Evolutionary conservation across 2,329 filamentous ascomycete species (phyloP), one percentile per base, ranked within the genome.

Genomic region (Pseudogymnoascus sp.): DNA sequence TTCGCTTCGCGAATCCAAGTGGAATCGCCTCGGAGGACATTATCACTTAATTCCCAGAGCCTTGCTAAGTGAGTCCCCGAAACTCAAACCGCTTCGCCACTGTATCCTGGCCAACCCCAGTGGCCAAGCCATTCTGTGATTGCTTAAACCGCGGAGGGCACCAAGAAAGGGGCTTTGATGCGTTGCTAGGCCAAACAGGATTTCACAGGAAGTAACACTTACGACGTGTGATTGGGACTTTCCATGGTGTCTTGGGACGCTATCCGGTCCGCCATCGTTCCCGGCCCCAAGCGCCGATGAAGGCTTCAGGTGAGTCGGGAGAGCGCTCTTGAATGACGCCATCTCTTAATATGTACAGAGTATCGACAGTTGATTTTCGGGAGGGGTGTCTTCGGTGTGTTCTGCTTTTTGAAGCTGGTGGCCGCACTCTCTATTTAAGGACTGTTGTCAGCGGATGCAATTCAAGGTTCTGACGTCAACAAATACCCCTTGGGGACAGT

Each of bases 221-320:
- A 89, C 89, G 86, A 93, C 90, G 78, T 93, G 89, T 66, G 88
- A 91, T 76, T 89, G 88, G 70, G 88, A 89, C 84, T 93, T 93
- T 79, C 89, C 89, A 77, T 93, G 89, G 75, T 91, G 90, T 70
- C 82, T 81, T 70, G 82, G 78, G 68, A 86, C 77, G 66, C 76
- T 81, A 70, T 75, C 78, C 19, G 62, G 61, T 11, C 64, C 66
- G 63, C 68, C 69, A 63, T 74, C 73, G 59, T 72, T 74, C 67
- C 75, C 78, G 68, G 74, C 75, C 65, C 72, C 74, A 19, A 73
- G 67, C 53, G 68, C 70, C 33, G 73, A 72, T 65, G 78, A 77
- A 66, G 86, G 82, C 83, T 91, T 93, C 72, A 97, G 83, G 82
- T 96, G 93, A 47, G 89, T 82, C 68, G 93, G 91, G 71, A 97